These are phyloP conservation scores for Saccharomycopsis fibuligera DNA, from an alignment of 805 yeast species.

Conservation along the genomic window DNA sequence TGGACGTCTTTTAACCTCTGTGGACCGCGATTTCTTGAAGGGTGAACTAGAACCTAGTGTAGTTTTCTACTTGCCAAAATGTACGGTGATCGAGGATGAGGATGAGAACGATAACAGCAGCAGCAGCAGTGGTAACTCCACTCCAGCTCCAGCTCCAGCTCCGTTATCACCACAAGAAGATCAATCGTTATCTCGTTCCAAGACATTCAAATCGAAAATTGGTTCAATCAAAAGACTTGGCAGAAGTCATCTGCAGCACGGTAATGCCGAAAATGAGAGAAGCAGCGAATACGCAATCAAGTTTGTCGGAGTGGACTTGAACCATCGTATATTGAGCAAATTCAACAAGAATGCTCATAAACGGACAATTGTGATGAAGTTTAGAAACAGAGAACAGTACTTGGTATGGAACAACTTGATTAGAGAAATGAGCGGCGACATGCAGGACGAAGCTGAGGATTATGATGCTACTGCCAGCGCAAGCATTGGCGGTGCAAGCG, in stretches of 20 bases:
- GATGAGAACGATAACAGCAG: background rate
- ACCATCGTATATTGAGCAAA: constrained; percentile 17
- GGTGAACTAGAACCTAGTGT: constrained; percentile 18
- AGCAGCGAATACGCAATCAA: constrained; percentile 11
- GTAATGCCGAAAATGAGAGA: background rate
- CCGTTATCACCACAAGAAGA: background rate
- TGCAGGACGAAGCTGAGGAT: constrained; percentile 17
- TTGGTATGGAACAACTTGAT: constrained; percentile 18
- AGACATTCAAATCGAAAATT: constrained; percentile 15
- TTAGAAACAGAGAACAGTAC: constrained; percentile 15
- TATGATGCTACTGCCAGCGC: constrained; percentile 5
- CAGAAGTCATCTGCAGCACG: background rate
- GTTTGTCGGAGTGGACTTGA: constrained; percentile 20
- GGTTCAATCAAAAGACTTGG: constrained; percentile 15
- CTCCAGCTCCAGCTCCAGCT: constrained; percentile 1
- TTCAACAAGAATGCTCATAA: constrained; percentile 21
- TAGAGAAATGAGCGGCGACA: constrained; percentile 19
- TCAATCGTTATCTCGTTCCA: background rate
- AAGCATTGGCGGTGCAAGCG: background rate
- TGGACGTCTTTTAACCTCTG: constrained; percentile 9
- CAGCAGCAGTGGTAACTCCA: too few species aligned
- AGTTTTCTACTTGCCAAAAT: constrained; percentile 20
- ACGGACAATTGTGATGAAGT: constrained; percentile 19
- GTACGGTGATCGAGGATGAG: constrained; percentile 14
- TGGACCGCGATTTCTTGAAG: constrained; percentile 16